Conservation (phyloP, 1,284 basidiomycete species). For the Cryptococcus maquisensis region DNA sequence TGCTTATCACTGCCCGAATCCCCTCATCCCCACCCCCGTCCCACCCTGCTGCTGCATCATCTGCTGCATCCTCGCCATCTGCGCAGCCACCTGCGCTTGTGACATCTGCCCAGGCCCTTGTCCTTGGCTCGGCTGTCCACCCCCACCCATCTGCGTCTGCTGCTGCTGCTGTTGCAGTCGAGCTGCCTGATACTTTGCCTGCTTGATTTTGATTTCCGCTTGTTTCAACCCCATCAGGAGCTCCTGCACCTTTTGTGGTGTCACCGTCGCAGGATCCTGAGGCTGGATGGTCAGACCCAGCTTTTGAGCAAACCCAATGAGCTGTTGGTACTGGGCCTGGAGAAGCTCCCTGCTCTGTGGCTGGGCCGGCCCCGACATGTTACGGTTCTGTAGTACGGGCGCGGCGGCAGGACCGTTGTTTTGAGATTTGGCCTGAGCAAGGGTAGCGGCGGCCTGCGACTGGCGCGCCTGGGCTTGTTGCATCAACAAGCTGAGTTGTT, state of each 20-base stretch:
- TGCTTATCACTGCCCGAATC: too few relatives aligned
- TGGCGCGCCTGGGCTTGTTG: slow-evolving; percentile 3
- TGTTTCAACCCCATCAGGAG: slow-evolving; percentile 6
- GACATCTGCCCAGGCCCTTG: background rate
- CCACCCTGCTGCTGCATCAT: slow-evolving; percentile 8
- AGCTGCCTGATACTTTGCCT: background rate
- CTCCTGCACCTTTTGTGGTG: slow-evolving; percentile 5
- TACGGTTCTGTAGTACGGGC: slow-evolving; percentile 5
- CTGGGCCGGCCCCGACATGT: background rate
- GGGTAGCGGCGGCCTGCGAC: background rate
- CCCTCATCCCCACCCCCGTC: too few relatives aligned
- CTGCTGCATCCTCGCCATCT: slow-evolving; percentile 15
- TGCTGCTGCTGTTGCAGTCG: slow-evolving; percentile 5
- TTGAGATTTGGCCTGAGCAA: slow-evolving; percentile 4
- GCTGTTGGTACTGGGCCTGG: slow-evolving; percentile 8
- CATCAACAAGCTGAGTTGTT: background rate
- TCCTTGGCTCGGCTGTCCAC: background rate
- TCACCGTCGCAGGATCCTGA: slow-evolving; percentile 11
- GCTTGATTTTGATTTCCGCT: slow-evolving; percentile 7
- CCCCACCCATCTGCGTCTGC: slow-evolving; percentile 4
- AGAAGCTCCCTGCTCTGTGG: slow-evolving; percentile 6
- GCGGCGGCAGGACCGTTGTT: slow-evolving; percentile 1
- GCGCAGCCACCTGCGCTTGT: slow-evolving; percentile 9
- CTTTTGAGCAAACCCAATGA: slow-evolving; percentile 11
- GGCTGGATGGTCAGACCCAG: slow-evolving; percentile 8